A percentile compares a stretch with the other conserved stretches of the same genome.
These are phyloP conservation scores for Boletus vermiculosoides DNA, from an alignment of 768 basidiomycete species.

Conservation along the genomic window DNA sequence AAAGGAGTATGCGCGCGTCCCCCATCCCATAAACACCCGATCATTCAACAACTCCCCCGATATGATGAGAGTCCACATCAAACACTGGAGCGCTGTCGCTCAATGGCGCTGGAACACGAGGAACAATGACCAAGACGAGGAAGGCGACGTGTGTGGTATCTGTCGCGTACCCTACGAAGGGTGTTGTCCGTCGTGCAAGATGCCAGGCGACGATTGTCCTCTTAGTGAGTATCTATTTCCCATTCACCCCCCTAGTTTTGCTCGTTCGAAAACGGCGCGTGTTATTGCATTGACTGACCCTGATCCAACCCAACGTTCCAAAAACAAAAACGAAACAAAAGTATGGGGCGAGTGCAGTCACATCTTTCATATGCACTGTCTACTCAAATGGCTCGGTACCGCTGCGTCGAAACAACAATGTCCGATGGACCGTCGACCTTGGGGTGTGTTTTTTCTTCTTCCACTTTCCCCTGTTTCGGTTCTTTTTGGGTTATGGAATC, in stretches of 20 bases:
- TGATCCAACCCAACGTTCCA: too few relatives aligned
- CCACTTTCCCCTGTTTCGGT: too few relatives aligned
- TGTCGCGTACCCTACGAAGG: constrained; percentile 92
- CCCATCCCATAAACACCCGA: neutral
- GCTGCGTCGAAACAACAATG: constrained; percentile 90
- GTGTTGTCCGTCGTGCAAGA: constrained; percentile 93
- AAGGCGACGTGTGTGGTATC: constrained; percentile 78
- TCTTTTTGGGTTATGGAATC: neutral
- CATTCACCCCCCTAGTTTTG: neutral
- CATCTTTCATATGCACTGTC: constrained; percentile 98
- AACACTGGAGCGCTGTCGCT: constrained; percentile 85
- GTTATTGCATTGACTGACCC: neutral
- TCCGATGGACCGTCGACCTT: constrained; percentile 95
- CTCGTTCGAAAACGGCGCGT: neutral
- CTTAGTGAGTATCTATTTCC: constrained; percentile 43
- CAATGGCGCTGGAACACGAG: constrained; percentile 83
- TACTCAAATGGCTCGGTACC: constrained; percentile 94
- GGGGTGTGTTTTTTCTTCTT: constrained; percentile 84
- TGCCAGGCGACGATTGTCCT: constrained; percentile 95
- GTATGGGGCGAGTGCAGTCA: constrained; percentile 97
- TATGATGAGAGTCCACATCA: constrained; percentile 77
- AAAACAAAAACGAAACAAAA: too few relatives aligned
- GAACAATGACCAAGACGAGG: constrained; percentile 39
- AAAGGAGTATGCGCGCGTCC: neutral
- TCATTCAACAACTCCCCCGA: neutral